phyloP scores from a whole-genome alignment of 805 yeast species.

The Dipodascopsis uninucleata region DNA sequence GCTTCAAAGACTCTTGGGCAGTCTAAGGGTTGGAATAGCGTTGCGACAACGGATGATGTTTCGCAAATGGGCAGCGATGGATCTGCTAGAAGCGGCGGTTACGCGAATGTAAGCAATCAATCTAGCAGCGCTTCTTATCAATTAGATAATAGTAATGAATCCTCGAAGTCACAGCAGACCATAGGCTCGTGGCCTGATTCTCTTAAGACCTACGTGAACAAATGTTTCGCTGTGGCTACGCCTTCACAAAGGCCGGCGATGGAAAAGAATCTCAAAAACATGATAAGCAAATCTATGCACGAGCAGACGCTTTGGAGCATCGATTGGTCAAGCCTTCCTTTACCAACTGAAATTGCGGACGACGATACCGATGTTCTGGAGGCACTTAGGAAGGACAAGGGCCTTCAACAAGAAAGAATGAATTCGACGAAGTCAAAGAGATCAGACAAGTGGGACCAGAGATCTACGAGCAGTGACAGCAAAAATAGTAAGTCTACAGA shows the following conservation, averaged over 20 bases:
- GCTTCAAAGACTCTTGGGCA: not conserved
- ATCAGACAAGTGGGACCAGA: conserved; percentile 23
- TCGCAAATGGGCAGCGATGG: not conserved
- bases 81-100: not conserved
- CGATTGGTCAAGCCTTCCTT: conserved; percentile 51
- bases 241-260: conserved; percentile 41
- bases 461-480: too few species aligned
- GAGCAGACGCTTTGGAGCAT: conserved; percentile 45
- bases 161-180: not conserved
- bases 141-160: conserved; percentile 1
- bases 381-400: conserved; percentile 10
- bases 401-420: not conserved
- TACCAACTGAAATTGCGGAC: conserved; percentile 44
- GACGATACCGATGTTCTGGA: conserved; percentile 14
- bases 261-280: conserved; percentile 48
- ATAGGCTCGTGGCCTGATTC: conserved; percentile 50
- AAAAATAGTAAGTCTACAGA: too few species aligned
- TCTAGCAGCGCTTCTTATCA: conserved; percentile 1
- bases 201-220: conserved; percentile 49
- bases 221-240: conserved; percentile 44
- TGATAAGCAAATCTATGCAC: conserved; percentile 49
- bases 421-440: conserved; percentile 16
- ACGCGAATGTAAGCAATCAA: conserved; percentile 5
- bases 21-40: not conserved
- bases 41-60: not conserved